Conservation (phyloP, 1,139 yeast species). For the Sugiyamaella xylanicola region DNA sequence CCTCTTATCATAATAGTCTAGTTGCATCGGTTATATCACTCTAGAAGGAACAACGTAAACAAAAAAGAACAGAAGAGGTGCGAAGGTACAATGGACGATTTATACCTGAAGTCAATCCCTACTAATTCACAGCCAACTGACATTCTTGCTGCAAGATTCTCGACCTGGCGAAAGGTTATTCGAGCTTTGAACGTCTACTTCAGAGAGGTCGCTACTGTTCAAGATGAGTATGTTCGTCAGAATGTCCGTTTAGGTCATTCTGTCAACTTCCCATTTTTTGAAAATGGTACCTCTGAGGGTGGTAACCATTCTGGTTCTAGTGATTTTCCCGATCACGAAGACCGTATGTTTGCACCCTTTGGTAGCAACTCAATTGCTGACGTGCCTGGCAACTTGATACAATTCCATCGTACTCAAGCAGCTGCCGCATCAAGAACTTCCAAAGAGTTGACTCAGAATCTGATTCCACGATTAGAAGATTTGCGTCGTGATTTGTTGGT, state of each 20-base stretch:
- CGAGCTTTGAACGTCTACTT: conserved; percentile 74
- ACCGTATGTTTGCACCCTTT: conserved; percentile 62
- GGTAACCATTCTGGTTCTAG: conserved; percentile 3
- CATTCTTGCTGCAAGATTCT: conserved; percentile 76
- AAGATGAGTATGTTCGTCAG: conserved; percentile 84
- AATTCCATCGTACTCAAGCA: conserved; percentile 75
- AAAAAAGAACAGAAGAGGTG: too few relatives aligned
- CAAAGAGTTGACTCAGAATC: conserved; percentile 66
- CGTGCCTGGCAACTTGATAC: conserved; percentile 70
- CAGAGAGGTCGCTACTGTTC: conserved; percentile 77
- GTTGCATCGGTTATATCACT: too few relatives aligned
- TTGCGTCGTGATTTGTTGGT: conserved; percentile 77
- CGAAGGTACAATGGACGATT: conserved; percentile 16
- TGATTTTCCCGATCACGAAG: conserved; percentile 37
- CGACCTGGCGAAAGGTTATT: conserved; percentile 82
- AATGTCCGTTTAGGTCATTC: conserved; percentile 82
- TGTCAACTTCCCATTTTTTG: conserved; percentile 57
- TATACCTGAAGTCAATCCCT: conserved; percentile 45
- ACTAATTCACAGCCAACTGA: conserved; percentile 77
- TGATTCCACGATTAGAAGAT: conserved; percentile 85
- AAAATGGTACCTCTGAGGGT: conserved; percentile 30
- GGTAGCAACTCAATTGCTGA: conserved; percentile 86
- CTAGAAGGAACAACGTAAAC: too few relatives aligned
- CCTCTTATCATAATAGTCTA: too few relatives aligned
- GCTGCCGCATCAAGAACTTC: conserved; percentile 65